Conservation (phyloP, 192 early-diverging fungal genomes). For the Dimargaris xerosporica region DNA sequence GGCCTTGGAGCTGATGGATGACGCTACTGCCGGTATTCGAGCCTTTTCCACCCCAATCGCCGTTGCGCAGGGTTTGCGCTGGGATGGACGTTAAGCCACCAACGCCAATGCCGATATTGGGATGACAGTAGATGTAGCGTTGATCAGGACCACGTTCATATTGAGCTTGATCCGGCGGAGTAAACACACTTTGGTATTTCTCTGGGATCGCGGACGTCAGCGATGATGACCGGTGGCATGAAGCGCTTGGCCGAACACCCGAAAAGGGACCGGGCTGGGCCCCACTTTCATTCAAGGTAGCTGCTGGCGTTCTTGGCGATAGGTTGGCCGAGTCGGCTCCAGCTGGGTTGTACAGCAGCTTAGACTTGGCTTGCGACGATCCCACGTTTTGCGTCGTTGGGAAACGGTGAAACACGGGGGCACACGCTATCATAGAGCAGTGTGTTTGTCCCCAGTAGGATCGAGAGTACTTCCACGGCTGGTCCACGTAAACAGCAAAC, state of each 20-base stretch:
- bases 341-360: no score
- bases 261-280: no score
- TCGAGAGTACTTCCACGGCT: conserved; percentile 1
- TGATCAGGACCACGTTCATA: conserved; percentile 8
- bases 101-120: not conserved
- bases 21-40: no score
- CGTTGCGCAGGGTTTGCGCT: no score
- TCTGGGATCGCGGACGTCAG: not conserved
- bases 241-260: no score
- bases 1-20: no score
- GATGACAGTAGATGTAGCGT: conserved; percentile 8
- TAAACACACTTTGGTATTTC: conserved; percentile 11
- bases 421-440: not conserved
- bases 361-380: no score
- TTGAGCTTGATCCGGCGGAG: conserved; percentile 5
- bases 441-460: conserved; percentile 3
- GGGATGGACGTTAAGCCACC: not conserved
- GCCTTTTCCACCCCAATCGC: no score
- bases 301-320: not conserved
- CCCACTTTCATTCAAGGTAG: not conserved
- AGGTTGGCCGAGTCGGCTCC: not conserved
- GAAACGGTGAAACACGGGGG: not conserved
- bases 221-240: no score
- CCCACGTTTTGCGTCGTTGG: not conserved
- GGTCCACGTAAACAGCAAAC: conserved; percentile 4